Evolutionary conservation across 768 basidiomycete species (phyloP).

Genomic region (Mycena vitilis): DNA sequence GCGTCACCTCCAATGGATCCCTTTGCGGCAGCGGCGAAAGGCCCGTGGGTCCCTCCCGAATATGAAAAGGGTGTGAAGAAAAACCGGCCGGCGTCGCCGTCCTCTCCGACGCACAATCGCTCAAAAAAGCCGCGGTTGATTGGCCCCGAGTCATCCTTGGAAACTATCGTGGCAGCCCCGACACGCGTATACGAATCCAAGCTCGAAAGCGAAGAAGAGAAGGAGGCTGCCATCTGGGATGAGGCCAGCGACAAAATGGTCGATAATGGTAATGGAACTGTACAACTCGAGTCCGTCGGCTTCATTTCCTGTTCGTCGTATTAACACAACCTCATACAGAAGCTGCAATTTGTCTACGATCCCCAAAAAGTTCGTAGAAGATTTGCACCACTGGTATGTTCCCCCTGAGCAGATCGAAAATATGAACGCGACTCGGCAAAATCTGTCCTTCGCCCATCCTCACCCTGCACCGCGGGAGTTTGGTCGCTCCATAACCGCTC

Average conservation of each 20-base stretch:
- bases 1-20: constrained; percentile 56
- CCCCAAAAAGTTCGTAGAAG: constrained; percentile 59
- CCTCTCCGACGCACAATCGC: constrained; percentile 39
- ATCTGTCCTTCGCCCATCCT: constrained; percentile 11
- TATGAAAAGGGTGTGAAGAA: constrained; percentile 55
- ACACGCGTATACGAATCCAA: constrained; percentile 33
- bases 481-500: constrained; percentile 50
- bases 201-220: constrained; percentile 32
- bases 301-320: constrained; percentile 7
- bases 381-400: constrained; percentile 60
- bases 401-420: constrained; percentile 50
- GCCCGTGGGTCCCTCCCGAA: constrained; percentile 49
- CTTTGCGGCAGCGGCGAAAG: constrained; percentile 69
- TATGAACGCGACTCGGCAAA: constrained; percentile 31
- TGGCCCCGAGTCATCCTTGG: constrained; percentile 18
- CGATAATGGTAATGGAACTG: constrained; percentile 59
- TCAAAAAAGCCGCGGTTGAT: constrained; percentile 35
- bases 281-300: constrained; percentile 65
- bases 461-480: constrained; percentile 39
- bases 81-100: constrained; percentile 40
- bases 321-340: constrained; percentile 40
- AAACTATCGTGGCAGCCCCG: constrained; percentile 38
- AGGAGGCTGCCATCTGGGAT: constrained; percentile 60
- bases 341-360: constrained; percentile 58
- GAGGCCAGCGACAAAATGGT: constrained; percentile 56